Percentiles rank a stretch among this genome's conserved stretches.
Conservation (phyloP, 495 filamentous ascomycete genomes). For the Copromyces sp. region DNA sequence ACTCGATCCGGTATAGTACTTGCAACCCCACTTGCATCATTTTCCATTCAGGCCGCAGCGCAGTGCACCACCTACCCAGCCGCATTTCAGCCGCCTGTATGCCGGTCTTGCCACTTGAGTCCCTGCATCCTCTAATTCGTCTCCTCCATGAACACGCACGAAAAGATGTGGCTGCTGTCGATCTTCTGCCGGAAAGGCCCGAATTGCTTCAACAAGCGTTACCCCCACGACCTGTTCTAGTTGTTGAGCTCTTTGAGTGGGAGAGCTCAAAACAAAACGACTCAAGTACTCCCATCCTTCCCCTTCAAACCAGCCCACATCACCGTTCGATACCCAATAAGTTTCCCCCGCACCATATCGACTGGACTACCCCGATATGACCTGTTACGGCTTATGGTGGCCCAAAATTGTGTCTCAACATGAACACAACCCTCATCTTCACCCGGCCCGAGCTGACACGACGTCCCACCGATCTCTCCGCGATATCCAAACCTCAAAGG, state of each 20-base stretch:
- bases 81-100: background rate
- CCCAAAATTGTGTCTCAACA: background rate
- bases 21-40: background rate
- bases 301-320: too few relatives aligned
- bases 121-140: background rate
- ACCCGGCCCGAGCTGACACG: background rate
- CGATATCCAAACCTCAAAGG: background rate
- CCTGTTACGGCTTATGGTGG: background rate
- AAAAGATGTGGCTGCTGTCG: background rate
- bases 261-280: too few relatives aligned
- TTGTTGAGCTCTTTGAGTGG: too few relatives aligned
- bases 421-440: background rate
- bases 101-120: background rate
- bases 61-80: background rate
- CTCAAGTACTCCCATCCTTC: too few relatives aligned
- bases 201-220: background rate
- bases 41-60: background rate
- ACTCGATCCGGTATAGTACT: background rate
- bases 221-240: background rate
- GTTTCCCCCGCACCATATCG: background rate
- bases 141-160: background rate
- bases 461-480: background rate
- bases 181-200: background rate
- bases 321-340: too few relatives aligned
- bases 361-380: fast-evolving